Evolutionary conservation across 305 asterid species (phyloP), one percentile per base, ranked within the genome.

Genomic region (Euphrasia arctica): DNA sequence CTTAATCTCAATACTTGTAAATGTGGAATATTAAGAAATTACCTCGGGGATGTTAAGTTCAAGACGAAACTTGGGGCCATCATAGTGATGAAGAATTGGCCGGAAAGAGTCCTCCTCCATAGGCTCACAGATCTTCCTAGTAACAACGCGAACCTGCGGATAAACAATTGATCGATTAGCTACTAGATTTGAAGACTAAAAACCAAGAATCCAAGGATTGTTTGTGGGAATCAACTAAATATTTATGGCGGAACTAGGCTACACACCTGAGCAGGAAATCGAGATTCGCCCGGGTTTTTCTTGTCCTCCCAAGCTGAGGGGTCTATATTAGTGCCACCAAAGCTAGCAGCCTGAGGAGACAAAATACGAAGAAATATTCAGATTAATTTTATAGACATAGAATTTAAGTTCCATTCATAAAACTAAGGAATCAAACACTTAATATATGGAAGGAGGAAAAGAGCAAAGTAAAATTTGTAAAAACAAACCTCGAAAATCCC

Each of bases 291-390:
- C 0, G 89, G 84, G 74, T 86, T 90, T 68, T 94, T 94, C 89
- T 94, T 94, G 81, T 94, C 99, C 81, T 91, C 99, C 98, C 99
- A 94, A 60, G 99, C 99, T 1, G 94, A 51, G 5, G 99, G 97
- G 70, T 94, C 99, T 55, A 94, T 91, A 54, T 94, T 91, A 1
- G 96, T 81, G 25, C 98, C 99, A 62, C 97, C 96, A 79, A 94
- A 94, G 76, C 95, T 88, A 25, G 96, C 84, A 66, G 99, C 99
- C 98, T 91, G 82, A 47, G 68, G 34, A 10, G 67, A 47, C n/a
- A 4, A 28, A 57, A n/a, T 29, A 57, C 31, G 1, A 14, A 28
- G 15, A 15, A 5, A 25, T 18, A n/a, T 51, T 51, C 8, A 39
- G 43, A 39, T 39, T 39, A 7, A 1, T 18, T 18, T 18, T 18